Evolutionary conservation across 192 early-diverging fungal species (phyloP), one percentile per base, ranked within the genome.

Genomic region (Dispira simplex): DNA sequence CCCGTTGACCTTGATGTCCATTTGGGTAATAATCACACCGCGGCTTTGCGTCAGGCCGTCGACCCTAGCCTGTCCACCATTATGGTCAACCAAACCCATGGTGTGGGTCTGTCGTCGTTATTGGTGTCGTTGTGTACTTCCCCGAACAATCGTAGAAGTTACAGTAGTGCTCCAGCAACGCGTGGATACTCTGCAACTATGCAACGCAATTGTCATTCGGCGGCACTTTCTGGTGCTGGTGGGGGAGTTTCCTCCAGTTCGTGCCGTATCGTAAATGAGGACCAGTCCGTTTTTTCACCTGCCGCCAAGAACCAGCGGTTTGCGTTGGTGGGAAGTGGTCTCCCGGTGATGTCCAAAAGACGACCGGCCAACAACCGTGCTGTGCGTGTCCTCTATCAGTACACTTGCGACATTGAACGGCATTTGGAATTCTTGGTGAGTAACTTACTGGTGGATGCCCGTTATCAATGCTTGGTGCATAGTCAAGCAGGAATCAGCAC

Each of bases 361-460:
- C 59, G 59, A 21, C 59, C 59, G 1, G 59, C n/a, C 39, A 45
- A 62, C 25, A 62, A 45, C n/a, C 59, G 59, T 10, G 59, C 59
- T 20, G 28, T 62, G n/a, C 59, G 59, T 14, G 25, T 62, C 18
- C 44, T 62, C n/a, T 62, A 62, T 45, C 59, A 62, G 43, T 44
- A 62, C 59, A 62, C 59, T 43, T n/a, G 59, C 16, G 59, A 62
- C 8, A 62, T 62, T 46, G 59, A 62, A 25, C 59, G 59, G 44
- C 43, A 45, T 5, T 25, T 62, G 4, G 59, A 62, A 12, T 62
- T 62, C 59, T 39, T 62, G 43, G 59, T 62, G 59, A 45, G 59
- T 62, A 62, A 62, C 44, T 20, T 62, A 45, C 20, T 62, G 0
- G 46, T 62, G 59, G 59, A 62, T 45, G 59, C 59, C 9, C 59